phyloP scores from a whole-genome alignment of 2,329 filamentous ascomycete species.

The Ophiostoma piceae region DNA sequence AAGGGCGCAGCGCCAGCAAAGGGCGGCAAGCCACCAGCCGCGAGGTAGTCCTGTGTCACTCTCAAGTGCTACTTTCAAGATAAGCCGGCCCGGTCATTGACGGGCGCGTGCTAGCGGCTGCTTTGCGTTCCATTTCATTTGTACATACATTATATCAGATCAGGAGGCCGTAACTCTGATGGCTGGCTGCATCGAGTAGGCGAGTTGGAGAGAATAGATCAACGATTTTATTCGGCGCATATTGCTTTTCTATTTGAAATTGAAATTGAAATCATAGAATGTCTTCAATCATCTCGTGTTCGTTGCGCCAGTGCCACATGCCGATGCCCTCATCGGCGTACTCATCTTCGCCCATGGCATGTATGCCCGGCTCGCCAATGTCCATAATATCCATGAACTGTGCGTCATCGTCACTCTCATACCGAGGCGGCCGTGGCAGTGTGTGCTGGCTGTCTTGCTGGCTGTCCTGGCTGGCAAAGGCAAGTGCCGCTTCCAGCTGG shows the following conservation, averaged over 20 bases:
- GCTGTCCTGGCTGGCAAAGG: not conserved
- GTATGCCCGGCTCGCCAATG: constrained; percentile 6
- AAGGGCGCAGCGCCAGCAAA: constrained; percentile 36
- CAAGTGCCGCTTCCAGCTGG: constrained; percentile 22
- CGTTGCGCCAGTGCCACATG: constrained; percentile 17
- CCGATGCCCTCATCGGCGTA: constrained; percentile 11
- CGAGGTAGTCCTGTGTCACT: constrained; percentile 22
- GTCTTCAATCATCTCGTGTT: constrained; percentile 12
- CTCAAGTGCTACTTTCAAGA: not conserved
- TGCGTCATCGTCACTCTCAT: not conserved
- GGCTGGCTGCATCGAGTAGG: constrained; percentile 26
- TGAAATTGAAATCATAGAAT: not conserved
- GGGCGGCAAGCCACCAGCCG: constrained; percentile 26
- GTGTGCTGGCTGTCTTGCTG: not conserved
- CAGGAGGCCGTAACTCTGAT: constrained; percentile 19
- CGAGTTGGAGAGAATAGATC: not conserved
- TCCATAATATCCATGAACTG: constrained; percentile 23
- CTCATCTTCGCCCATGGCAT: not conserved
- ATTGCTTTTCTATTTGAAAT: not conserved
- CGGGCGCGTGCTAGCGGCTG: not conserved
- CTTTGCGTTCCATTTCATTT: not conserved
- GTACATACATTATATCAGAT: not conserved
- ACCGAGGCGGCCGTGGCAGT: not conserved
- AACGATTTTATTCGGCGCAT: not conserved
- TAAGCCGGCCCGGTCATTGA: not conserved